Percentiles rank a stretch among this genome's conserved stretches.
These are phyloP conservation scores for Lachnellula hyalina DNA, from an alignment of 2,329 filamentous ascomycete genomes.

Conservation along the genomic window DNA sequence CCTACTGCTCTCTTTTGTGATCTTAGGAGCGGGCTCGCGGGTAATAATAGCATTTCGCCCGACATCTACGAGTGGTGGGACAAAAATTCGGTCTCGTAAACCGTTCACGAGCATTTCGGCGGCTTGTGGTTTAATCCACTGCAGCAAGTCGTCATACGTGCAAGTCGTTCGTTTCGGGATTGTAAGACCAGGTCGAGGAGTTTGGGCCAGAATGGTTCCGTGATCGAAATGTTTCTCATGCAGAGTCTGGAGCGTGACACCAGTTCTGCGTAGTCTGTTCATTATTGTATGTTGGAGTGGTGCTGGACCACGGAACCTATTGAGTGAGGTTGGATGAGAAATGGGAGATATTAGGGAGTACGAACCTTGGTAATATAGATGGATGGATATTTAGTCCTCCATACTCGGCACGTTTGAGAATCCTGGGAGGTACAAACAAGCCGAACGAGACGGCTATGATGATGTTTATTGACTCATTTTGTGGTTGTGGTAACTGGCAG, in stretches of 20 bases:
- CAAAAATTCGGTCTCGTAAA: constrained; percentile 57
- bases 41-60: constrained; percentile 27
- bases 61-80: constrained; percentile 50
- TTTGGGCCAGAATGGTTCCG: constrained; percentile 70
- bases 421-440: constrained; percentile 73
- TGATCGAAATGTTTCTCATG: constrained; percentile 72
- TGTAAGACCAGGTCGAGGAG: constrained; percentile 47
- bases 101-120: constrained; percentile 65
- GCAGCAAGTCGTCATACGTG: constrained; percentile 45
- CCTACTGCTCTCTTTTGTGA: constrained; percentile 57
- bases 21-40: constrained; percentile 62
- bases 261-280: constrained; percentile 52
- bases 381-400: constrained; percentile 93
- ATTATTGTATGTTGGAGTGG: constrained; percentile 84
- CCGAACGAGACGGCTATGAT: constrained; percentile 94
- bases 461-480: constrained; percentile 56
- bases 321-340: neutral
- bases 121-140: constrained; percentile 56
- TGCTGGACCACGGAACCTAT: constrained; percentile 74
- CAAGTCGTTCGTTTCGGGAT: constrained; percentile 44
- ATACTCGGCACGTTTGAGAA: constrained; percentile 66
- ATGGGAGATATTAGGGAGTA: neutral
- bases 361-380: constrained; percentile 77
- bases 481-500: constrained; percentile 46
- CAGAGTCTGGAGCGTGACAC: constrained; percentile 83